Base-by-base conservation (phyloP, 2,329 filamentous ascomycete species). In the Colletotrichum incanum region DNA sequence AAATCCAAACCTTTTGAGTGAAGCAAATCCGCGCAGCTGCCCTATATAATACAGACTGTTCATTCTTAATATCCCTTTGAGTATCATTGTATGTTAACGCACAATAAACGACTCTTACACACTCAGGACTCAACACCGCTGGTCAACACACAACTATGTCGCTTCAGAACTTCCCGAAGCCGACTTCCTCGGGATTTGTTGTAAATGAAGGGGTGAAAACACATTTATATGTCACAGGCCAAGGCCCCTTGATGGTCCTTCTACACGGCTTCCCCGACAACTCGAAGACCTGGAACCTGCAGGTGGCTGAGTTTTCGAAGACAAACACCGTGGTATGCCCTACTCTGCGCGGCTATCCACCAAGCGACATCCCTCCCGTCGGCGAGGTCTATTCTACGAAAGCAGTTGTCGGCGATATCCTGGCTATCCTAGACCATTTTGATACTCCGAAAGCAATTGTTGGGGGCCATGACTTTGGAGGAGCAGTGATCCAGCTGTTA, bases 261-360 rank as follows among this genome's bases (percentile, higher is more conserved):
- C 58, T 47, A 4, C 58, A 61, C 20, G 58, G 58, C 58, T 49
- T 61, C 20, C 58, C 58, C 58, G 58, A 61, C 58, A 61, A 61
- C 41, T 47, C 58, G 6, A 20, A 6, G 23, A 61, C 58, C 39
- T 61, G 34, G 37, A 9, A 14, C n/a, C 26, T 49, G 14, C 41
- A 61, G 41, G 23, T 49, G 41, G 58, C 58, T 3, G 37, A 45
- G 12, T 45, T 61, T 28, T 43, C 41, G 9, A 61, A 61, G 41
- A 61, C 39, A 43, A 12, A 61, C 39, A 49, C 58, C n/a, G 23
- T 61, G 20, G 58, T 61, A 11, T 47, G 58, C 26, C 58, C 58
- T 11, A 61, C 58, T 14, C 23, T 61, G 3, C 37, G 58, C 16
- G 58, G 58, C 26, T 61, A 45, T 37, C 58, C 41, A 2, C 41